phyloP scores from a whole-genome alignment of 768 basidiomycete species.

The Grammothele lineata region DNA sequence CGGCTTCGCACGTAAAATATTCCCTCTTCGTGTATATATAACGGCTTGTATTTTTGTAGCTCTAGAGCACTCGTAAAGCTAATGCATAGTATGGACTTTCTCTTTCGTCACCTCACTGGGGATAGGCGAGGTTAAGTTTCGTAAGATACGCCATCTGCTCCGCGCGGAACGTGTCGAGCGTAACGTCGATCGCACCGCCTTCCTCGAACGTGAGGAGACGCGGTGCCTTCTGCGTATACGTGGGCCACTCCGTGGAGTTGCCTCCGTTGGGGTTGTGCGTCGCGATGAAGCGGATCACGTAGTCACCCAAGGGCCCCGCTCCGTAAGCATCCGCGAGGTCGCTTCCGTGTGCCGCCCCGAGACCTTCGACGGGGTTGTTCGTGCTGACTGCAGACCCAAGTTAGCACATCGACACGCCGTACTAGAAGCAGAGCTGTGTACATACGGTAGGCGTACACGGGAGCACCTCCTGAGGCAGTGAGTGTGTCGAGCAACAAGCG shows the following conservation, averaged over 20 bases:
- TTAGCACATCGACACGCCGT: not conserved
- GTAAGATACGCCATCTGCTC: slow-evolving; percentile 11
- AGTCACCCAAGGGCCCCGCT: slow-evolving; percentile 14
- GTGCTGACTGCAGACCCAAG: slow-evolving; percentile 1
- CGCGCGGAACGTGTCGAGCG: slow-evolving; percentile 20
- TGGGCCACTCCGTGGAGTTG: slow-evolving; percentile 20
- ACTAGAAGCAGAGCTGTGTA: not conserved
- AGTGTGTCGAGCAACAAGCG: slow-evolving; percentile 7
- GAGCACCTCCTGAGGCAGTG: not conserved
- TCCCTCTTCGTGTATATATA: too few relatives aligned
- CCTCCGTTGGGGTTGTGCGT: slow-evolving; percentile 22
- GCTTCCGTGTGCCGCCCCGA: slow-evolving; percentile 11
- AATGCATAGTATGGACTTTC: too few relatives aligned
- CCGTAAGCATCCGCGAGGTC: slow-evolving; percentile 12
- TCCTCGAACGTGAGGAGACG: slow-evolving; percentile 22
- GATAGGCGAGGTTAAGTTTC: slow-evolving; percentile 2
- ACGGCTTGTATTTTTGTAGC: too few relatives aligned
- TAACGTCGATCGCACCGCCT: slow-evolving; percentile 10
- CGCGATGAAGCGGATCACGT: slow-evolving; percentile 24
- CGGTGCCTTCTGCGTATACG: slow-evolving; percentile 13
- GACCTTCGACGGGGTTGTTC: not conserved
- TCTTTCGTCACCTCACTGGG: too few relatives aligned
- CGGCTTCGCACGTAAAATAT: too few relatives aligned
- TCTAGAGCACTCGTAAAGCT: too few relatives aligned
- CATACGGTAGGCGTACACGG: slow-evolving; percentile 6